A percentile compares a stretch with the other conserved stretches of the same genome.
phyloP scores from a whole-genome alignment of 2,329 filamentous ascomycete species.

The Ophiocordyceps sinensis region DNA sequence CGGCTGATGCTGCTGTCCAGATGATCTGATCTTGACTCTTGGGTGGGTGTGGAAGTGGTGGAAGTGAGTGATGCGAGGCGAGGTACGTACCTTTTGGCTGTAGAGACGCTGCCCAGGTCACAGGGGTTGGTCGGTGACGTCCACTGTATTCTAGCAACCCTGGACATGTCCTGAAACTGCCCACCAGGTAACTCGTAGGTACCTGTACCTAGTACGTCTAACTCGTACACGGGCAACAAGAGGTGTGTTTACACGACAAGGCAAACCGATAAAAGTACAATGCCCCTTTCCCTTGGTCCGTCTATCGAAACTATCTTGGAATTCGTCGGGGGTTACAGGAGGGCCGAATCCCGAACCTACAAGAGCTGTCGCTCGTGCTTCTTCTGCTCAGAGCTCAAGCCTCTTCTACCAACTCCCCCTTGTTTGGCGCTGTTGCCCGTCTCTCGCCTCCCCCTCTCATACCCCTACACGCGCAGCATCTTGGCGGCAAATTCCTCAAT shows the following conservation, averaged over 20 bases:
- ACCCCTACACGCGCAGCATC: slow-evolving; percentile 59
- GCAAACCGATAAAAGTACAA: slow-evolving; percentile 26
- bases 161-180: too few relatives aligned
- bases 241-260: slow-evolving; percentile 21
- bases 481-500: slow-evolving; percentile 84
- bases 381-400: slow-evolving; percentile 1
- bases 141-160: too few relatives aligned
- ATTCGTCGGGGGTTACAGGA: slow-evolving; percentile 6
- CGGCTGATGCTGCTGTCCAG: background rate
- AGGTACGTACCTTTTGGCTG: too few relatives aligned
- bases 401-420: too few relatives aligned
- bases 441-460: background rate
- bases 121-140: too few relatives aligned
- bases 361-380: slow-evolving; percentile 5
- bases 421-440: too few relatives aligned
- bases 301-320: slow-evolving; percentile 18
- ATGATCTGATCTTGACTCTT: background rate
- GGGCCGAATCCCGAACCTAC: slow-evolving; percentile 6
- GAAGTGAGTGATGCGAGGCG: too few relatives aligned
- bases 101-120: too few relatives aligned
- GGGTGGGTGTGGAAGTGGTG: background rate
- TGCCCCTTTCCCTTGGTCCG: slow-evolving; percentile 17
- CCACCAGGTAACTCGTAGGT: too few relatives aligned
- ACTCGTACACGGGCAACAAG: too few relatives aligned
- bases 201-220: too few relatives aligned